A percentile compares a stretch with the other conserved stretches of the same genome.
phyloP scores from a whole-genome alignment of 2,329 filamentous ascomycete genomes.

The Thermothelomyces thermophilus region DNA sequence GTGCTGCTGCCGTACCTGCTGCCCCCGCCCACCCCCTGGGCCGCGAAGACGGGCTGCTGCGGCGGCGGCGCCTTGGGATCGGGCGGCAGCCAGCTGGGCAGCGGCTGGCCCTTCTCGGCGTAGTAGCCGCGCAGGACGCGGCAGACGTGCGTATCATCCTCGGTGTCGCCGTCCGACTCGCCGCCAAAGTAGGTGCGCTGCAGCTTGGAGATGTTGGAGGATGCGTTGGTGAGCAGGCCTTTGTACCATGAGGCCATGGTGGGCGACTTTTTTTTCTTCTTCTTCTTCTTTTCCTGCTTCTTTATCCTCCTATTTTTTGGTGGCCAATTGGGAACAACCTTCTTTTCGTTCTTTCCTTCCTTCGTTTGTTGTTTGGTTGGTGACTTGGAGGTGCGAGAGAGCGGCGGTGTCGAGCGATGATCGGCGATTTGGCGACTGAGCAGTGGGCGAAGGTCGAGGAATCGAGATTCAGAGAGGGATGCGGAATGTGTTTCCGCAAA shows the following conservation, averaged over 20 bases:
- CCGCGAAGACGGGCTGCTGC: conserved; percentile 46
- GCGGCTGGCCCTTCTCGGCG: conserved; percentile 72
- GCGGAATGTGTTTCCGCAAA: no score
- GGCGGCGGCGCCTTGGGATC: conserved; percentile 67
- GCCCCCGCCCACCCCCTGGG: conserved; percentile 29
- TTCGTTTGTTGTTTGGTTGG: no score
- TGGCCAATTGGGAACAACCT: background rate
- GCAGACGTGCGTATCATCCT: conserved; percentile 92
- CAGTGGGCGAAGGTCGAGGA: no score
- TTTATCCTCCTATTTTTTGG: background rate
- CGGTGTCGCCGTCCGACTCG: conserved; percentile 63
- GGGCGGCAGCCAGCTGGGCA: conserved; percentile 81
- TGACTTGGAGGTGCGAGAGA: no score
- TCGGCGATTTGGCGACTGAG: no score
- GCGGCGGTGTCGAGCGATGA: no score
- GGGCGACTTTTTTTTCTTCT: background rate
- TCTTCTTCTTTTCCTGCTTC: background rate
- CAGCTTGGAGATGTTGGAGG: conserved; percentile 58
- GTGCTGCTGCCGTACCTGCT: conserved; percentile 14
- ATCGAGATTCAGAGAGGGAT: no score
- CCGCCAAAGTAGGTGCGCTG: conserved; percentile 62
- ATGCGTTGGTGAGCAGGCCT: conserved; percentile 60
- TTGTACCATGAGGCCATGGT: conserved; percentile 75
- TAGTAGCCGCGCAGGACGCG: conserved; percentile 92
- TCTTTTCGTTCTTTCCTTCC: background rate